A percentile compares a stretch with the other conserved stretches of the same genome.
These are phyloP conservation scores for Grifola frondosa DNA, from an alignment of 1,284 basidiomycete genomes.

Conservation along the genomic window DNA sequence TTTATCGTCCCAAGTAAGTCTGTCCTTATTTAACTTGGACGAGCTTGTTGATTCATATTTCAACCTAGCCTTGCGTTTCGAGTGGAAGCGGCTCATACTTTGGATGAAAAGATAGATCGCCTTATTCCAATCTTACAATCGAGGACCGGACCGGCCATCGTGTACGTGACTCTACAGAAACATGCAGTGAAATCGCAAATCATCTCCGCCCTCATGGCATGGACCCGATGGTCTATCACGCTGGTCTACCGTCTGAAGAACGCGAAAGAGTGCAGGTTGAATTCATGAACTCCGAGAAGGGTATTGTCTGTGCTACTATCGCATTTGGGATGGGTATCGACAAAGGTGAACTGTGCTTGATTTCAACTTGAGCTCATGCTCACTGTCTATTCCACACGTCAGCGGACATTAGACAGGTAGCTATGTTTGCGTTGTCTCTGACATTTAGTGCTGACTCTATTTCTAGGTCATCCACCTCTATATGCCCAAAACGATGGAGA, in stretches of 20 bases:
- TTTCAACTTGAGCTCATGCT: not conserved
- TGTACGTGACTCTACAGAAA: slow-evolving; percentile 69
- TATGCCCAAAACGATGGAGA: slow-evolving; percentile 66
- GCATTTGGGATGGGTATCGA: slow-evolving; percentile 78
- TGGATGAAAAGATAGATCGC: slow-evolving; percentile 40
- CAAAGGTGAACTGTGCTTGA: slow-evolving; percentile 43
- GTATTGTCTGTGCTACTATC: slow-evolving; percentile 69
- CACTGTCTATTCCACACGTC: too few relatives aligned
- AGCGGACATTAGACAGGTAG: slow-evolving; percentile 36
- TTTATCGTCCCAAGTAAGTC: slow-evolving; percentile 41
- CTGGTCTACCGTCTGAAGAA: slow-evolving; percentile 58
- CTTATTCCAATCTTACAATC: slow-evolving; percentile 47
- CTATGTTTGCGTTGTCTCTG: not conserved
- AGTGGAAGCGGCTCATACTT: slow-evolving; percentile 46
- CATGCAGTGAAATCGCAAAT: slow-evolving; percentile 63
- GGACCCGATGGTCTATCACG: slow-evolving; percentile 67
- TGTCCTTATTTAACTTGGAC: not conserved
- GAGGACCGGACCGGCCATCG: slow-evolving; percentile 54
- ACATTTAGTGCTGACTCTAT: not conserved
- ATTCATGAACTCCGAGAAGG: slow-evolving; percentile 64
- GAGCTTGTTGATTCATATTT: not conserved
- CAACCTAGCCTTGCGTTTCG: slow-evolving; percentile 53
- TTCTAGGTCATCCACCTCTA: slow-evolving; percentile 66
- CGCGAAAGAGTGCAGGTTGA: slow-evolving; percentile 54
- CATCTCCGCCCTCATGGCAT: slow-evolving; percentile 48